Evolutionary conservation across 163 green algal species (phyloP).

Genomic region (Chloromonas sp.): DNA sequence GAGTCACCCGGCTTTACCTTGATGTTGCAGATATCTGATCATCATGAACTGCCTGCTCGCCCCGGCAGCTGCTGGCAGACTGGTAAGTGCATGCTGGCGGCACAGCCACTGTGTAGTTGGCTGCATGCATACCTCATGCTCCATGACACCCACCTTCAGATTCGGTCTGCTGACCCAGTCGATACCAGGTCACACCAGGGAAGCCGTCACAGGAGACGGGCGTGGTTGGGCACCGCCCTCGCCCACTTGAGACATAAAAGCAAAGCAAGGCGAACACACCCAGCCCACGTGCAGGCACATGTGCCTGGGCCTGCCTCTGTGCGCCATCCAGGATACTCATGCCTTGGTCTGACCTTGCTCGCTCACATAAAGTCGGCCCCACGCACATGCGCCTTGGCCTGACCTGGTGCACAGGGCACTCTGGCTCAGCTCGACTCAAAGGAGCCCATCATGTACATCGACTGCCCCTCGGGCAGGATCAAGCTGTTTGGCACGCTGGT

Average conservation of each 20-base stretch:
- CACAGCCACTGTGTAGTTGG: neutral
- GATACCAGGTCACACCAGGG: too few species aligned
- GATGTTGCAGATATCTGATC: conserved; percentile 60
- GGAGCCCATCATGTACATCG: conserved; percentile 83
- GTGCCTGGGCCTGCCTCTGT: too few species aligned
- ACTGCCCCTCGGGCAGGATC: conserved; percentile 71
- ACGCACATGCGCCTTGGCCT: neutral
- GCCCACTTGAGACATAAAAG: too few species aligned
- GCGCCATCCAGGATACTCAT: too few species aligned
- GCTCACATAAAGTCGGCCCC: neutral
- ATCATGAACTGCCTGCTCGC: conserved; percentile 69
- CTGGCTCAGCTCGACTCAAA: conserved; percentile 74
- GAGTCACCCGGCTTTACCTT: neutral
- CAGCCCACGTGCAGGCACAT: too few species aligned
- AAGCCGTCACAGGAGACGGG: neutral
- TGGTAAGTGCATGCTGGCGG: conserved; percentile 44
- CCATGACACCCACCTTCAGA: neutral
- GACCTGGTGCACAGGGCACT: conserved; percentile 44
- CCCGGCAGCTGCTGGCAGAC: conserved; percentile 52
- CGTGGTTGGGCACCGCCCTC: too few species aligned
- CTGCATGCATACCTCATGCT: neutral
- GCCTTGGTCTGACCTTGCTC: too few species aligned
- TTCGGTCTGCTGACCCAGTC: neutral
- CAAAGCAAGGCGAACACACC: too few species aligned
- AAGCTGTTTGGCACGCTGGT: conserved; percentile 77